Percentiles rank a stretch among this genome's conserved stretches.
These are phyloP conservation scores for Eragrostis nindensis DNA, from an alignment of 176 grass and related monocot species.

Conservation along the genomic window DNA sequence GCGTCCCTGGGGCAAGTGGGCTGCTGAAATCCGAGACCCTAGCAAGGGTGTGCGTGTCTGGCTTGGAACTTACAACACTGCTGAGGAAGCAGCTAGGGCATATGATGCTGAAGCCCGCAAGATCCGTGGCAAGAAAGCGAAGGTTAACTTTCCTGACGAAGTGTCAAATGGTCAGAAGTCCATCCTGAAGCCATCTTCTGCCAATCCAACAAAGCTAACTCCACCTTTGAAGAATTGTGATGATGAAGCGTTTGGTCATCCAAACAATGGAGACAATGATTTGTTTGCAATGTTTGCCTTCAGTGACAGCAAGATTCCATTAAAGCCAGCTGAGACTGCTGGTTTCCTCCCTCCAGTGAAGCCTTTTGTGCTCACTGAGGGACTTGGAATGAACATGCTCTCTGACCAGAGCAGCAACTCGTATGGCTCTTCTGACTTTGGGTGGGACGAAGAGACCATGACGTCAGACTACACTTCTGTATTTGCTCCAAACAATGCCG, in stretches of 20 bases:
- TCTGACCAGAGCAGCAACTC: conserved; percentile 62
- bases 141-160: conserved; percentile 83
- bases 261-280: conserved; percentile 49
- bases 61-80: conserved; percentile 85
- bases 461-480: conserved; percentile 52
- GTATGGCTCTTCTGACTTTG: conserved; percentile 55
- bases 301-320: conserved; percentile 45
- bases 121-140: conserved; percentile 83
- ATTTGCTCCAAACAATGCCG: conserved; percentile 31
- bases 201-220: conserved; percentile 36
- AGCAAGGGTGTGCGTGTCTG: conserved; percentile 85
- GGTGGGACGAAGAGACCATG: conserved; percentile 56
- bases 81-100: conserved; percentile 82
- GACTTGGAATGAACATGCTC: conserved; percentile 44
- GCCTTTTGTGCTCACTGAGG: conserved; percentile 18
- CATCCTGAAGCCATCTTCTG: conserved; percentile 20
- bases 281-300: conserved; percentile 57
- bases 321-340: conserved; percentile 34
- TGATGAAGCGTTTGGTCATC: conserved; percentile 37
- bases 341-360: conserved; percentile 29
- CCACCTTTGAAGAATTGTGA: conserved; percentile 17
- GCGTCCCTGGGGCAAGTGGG: conserved; percentile 87
- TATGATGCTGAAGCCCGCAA: conserved; percentile 77
- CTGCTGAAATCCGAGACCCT: conserved; percentile 83
- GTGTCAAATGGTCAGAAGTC: conserved; percentile 31